These are phyloP conservation scores for Leishmania aethiopica DNA, from an alignment of 208 protist species.

Conservation along the genomic window DNA sequence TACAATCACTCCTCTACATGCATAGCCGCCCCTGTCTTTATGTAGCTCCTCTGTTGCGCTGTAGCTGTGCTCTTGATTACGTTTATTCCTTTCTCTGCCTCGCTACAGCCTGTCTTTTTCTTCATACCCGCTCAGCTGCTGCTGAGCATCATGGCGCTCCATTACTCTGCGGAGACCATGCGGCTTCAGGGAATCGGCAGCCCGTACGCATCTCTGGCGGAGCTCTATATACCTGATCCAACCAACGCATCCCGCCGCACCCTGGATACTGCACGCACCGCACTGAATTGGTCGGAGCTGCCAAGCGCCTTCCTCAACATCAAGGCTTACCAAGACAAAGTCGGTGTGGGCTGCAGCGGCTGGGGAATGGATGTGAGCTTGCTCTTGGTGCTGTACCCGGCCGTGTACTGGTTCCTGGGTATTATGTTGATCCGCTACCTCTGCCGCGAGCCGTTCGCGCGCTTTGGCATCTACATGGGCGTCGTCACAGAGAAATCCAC, in stretches of 20 bases:
- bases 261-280: slow-evolving; percentile 27
- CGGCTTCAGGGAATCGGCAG: slow-evolving; percentile 33
- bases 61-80: not conserved
- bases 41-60: not conserved
- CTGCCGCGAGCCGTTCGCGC: slow-evolving; percentile 38
- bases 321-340: slow-evolving; percentile 25
- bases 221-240: slow-evolving; percentile 25
- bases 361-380: slow-evolving; percentile 50
- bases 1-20: not conserved
- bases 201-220: slow-evolving; percentile 21
- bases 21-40: not conserved
- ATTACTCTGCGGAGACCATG: slow-evolving; percentile 14
- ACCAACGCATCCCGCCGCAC: slow-evolving; percentile 18
- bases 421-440: slow-evolving; percentile 61
- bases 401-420: slow-evolving; percentile 47
- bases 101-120: not conserved
- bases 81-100: not conserved
- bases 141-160: slow-evolving; percentile 18
- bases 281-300: slow-evolving; percentile 26
- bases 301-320: slow-evolving; percentile 31
- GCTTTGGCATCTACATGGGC: slow-evolving; percentile 60
- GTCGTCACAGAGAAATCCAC: slow-evolving; percentile 50
- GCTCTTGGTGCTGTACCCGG: slow-evolving; percentile 31
- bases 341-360: slow-evolving; percentile 31
- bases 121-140: not conserved